phyloP scores from a whole-genome alignment of 192 early-diverging fungal genomes.

The Anaeromyces robustus region DNA sequence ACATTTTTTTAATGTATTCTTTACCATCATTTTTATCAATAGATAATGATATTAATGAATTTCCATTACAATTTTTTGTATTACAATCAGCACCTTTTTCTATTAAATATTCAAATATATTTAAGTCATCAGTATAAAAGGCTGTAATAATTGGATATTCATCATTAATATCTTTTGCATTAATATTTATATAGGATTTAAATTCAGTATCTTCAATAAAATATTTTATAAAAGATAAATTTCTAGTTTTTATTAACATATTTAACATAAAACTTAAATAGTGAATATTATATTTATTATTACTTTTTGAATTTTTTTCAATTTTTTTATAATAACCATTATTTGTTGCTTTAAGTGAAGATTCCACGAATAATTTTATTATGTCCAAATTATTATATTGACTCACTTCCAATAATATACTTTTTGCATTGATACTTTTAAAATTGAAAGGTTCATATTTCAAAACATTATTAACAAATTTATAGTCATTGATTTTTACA shows the following conservation, averaged over 20 bases:
- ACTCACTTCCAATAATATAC: neutral
- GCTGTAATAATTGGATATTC: neutral
- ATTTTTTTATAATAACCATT: too few species aligned
- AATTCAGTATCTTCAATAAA: neutral
- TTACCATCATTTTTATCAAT: neutral
- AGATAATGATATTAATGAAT: neutral
- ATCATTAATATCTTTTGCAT: neutral
- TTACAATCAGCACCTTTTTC: neutral
- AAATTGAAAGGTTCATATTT: neutral
- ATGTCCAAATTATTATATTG: neutral
- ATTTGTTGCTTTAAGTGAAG: neutral
- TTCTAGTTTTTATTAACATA: neutral
- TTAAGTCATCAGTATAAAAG: neutral
- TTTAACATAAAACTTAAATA: neutral
- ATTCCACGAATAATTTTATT: neutral
- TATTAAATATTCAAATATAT: neutral
- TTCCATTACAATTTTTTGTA: neutral
- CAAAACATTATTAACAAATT: neutral
- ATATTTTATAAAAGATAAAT: neutral
- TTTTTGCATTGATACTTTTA: neutral
- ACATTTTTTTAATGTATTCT: neutral
- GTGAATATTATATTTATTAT: neutral
- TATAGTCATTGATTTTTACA: neutral
- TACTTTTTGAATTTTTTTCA: neutral
- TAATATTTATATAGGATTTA: neutral